Evolutionary conservation across 176 grass and related monocot species (phyloP).

Genomic region (Puya raimondii): DNA sequence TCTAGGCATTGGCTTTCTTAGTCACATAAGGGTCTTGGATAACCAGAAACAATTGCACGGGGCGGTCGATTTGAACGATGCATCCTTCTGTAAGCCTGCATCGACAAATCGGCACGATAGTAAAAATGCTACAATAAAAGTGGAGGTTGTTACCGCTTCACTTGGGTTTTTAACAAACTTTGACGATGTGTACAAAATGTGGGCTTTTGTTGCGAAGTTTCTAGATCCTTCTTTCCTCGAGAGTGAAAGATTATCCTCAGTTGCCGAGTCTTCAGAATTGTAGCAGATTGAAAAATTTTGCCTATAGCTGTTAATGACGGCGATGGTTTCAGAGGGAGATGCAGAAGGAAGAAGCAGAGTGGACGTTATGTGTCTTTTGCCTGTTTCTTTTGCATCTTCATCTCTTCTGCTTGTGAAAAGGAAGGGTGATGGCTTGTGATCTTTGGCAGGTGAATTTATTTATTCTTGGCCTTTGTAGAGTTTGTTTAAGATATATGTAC

Average conservation of each 20-base stretch:
- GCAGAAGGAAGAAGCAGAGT: conserved; percentile 8
- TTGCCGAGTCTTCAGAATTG: conserved; percentile 53
- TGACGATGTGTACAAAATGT: conserved; percentile 88
- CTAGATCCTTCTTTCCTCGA: conserved; percentile 65
- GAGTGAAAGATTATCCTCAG: conserved; percentile 62
- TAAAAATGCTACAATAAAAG: conserved; percentile 41
- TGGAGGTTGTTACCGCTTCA: conserved; percentile 87
- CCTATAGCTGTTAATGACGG: conserved; percentile 24
- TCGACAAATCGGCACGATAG: conserved; percentile 45
- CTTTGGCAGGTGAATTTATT: conserved; percentile 56
- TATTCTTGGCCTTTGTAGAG: conserved; percentile 73
- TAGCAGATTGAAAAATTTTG: conserved; percentile 31
- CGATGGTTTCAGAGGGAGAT: neutral
- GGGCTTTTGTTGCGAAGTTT: conserved; percentile 94
- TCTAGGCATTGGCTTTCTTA: conserved; percentile 75
- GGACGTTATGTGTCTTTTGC: conserved; percentile 28
- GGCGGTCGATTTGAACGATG: conserved; percentile 34
- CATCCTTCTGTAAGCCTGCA: conserved; percentile 41
- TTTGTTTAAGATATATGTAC: conserved; percentile 45
- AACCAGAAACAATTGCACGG: conserved; percentile 53
- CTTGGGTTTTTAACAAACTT: conserved; percentile 98
- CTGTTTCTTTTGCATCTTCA: conserved; percentile 32
- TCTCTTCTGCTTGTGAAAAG: conserved; percentile 31
- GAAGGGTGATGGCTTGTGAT: conserved; percentile 33
- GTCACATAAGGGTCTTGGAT: conserved; percentile 66